Percentiles rank a stretch among this genome's conserved stretches.
These are phyloP conservation scores for Babesia sp. DNA, from an alignment of 169 alveolate species.

Conservation along the genomic window DNA sequence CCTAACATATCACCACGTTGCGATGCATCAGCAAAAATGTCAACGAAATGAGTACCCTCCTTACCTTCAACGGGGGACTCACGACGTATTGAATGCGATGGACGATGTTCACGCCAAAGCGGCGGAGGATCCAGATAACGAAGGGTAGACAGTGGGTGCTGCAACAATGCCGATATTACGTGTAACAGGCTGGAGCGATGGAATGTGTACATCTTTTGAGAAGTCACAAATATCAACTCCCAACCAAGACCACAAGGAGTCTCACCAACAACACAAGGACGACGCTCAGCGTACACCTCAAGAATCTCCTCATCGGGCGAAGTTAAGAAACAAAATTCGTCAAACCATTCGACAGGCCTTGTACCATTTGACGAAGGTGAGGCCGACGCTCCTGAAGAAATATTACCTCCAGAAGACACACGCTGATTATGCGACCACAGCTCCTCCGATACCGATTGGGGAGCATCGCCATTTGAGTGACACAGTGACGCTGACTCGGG, in stretches of 20 bases:
- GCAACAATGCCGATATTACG: constrained; percentile 10
- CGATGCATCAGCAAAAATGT: constrained; percentile 20
- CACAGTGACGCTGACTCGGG: constrained; percentile 41
- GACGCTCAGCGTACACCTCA: not conserved
- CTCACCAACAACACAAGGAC: not conserved
- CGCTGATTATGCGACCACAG: constrained; percentile 53
- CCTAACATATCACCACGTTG: constrained; percentile 19
- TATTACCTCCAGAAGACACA: not conserved
- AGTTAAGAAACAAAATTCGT: constrained; percentile 38
- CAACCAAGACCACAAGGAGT: not conserved
- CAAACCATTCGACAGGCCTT: constrained; percentile 54
- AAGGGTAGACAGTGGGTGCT: constrained; percentile 15
- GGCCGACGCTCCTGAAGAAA: not conserved
- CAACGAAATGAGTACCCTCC: constrained; percentile 20
- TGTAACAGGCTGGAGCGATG: not conserved
- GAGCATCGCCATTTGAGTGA: constrained; percentile 15
- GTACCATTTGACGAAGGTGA: not conserved
- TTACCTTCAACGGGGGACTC: not conserved
- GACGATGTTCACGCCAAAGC: not conserved
- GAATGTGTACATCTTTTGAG: constrained; percentile 11
- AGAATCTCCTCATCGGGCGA: constrained; percentile 40
- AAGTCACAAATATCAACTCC: constrained; percentile 15
- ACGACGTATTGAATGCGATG: not conserved
- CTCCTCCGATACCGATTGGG: constrained; percentile 55
- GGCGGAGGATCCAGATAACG: constrained; percentile 19